A percentile compares a stretch with the other conserved stretches of the same genome.
phyloP scores from a whole-genome alignment of 306 rosid species.

The Alnus glutinosa region DNA sequence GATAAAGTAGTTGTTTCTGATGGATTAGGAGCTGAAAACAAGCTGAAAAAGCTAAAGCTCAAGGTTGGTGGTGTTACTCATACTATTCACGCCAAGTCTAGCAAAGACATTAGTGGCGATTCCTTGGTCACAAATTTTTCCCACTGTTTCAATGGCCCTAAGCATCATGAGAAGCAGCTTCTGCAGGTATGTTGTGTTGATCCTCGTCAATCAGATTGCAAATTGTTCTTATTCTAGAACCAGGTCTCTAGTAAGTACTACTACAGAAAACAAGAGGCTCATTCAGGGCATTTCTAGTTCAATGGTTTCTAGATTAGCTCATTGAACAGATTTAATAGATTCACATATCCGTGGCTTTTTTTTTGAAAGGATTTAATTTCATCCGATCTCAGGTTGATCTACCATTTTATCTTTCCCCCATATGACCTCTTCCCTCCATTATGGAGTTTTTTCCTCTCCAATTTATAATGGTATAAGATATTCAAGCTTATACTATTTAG shows the following conservation, averaged over 20 bases:
- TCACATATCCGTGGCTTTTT: neutral
- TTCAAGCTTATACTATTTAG: too few relatives aligned
- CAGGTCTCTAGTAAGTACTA: neutral
- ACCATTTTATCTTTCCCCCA: neutral
- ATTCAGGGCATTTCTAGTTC: too few relatives aligned
- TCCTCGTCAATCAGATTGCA: neutral
- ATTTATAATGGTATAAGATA: neutral
- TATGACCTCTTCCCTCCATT: neutral
- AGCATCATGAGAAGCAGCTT: constrained; percentile 17
- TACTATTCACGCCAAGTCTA: constrained; percentile 32
- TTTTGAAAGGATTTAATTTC: neutral
- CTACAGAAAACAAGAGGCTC: too few relatives aligned
- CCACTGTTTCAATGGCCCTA: constrained; percentile 1
- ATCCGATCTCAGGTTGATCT: neutral
- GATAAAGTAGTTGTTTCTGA: constrained; percentile 23
- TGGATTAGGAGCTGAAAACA: constrained; percentile 29
- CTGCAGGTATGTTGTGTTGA: constrained; percentile 24
- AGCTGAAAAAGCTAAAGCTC: too few relatives aligned
- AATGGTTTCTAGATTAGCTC: too few relatives aligned
- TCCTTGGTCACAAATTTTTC: constrained; percentile 5
- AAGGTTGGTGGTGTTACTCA: constrained; percentile 47
- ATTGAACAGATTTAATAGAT: neutral
- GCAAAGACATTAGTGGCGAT: constrained; percentile 6
- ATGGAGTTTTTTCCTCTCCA: neutral
- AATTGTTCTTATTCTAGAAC: too few relatives aligned